Percentiles rank a stretch among this genome's conserved stretches.
Evolutionary conservation across 495 filamentous ascomycete genomes (phyloP).

Genomic region (Penicillium psychrofluorescens): DNA sequence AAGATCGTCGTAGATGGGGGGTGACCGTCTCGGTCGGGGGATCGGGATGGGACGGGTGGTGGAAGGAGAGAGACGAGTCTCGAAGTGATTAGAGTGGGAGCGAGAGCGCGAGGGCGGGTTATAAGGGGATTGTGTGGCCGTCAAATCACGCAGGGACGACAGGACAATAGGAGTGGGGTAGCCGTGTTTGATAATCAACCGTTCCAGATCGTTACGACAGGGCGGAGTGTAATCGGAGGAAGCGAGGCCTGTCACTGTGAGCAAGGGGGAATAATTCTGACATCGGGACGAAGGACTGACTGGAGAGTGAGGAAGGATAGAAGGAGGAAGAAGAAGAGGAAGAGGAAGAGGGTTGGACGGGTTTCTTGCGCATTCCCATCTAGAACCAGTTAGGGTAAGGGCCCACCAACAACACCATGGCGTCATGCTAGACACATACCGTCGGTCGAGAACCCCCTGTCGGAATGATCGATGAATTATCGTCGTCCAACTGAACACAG

Average conservation of each 20-base stretch:
- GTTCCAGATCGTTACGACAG: slow-evolving; percentile 53
- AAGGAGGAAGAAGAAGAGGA: slow-evolving; percentile 24
- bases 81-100: slow-evolving; percentile 5
- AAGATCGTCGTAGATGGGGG: slow-evolving; percentile 25
- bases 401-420: no score
- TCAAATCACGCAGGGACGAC: slow-evolving; percentile 66
- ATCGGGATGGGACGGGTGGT: slow-evolving; percentile 36
- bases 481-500: no score
- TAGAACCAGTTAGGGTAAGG: no score
- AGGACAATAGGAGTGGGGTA: slow-evolving; percentile 55
- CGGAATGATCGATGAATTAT: no score
- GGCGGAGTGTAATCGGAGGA: no score
- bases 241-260: not conserved
- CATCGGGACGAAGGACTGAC: slow-evolving; percentile 5
- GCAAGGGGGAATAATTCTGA: not conserved
- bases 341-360: slow-evolving; percentile 12
- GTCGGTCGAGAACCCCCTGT: no score
- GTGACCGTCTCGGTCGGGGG: slow-evolving; percentile 15
- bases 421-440: no score
- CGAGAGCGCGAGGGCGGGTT: slow-evolving; percentile 32
- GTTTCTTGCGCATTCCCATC: slow-evolving; percentile 6
- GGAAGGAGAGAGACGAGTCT: slow-evolving; percentile 21
- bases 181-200: slow-evolving; percentile 43
- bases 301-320: slow-evolving; percentile 29
- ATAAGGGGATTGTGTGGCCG: slow-evolving; percentile 59